A percentile compares a stretch with the other conserved stretches of the same genome.
Evolutionary conservation across 306 rosid species (phyloP).

Genomic region (Prunus mume): DNA sequence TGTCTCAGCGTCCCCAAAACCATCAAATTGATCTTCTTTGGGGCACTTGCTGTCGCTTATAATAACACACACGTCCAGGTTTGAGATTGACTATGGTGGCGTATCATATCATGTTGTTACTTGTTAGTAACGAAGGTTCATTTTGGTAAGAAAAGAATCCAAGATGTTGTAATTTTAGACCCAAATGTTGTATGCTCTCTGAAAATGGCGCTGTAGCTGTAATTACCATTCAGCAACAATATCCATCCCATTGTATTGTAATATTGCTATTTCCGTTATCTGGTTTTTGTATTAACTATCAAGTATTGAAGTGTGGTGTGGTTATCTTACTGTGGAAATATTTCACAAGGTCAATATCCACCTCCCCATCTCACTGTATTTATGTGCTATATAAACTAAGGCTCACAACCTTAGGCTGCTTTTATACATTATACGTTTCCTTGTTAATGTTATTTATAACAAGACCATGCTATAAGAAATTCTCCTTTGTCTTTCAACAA

Average conservation of each 20-base stretch:
- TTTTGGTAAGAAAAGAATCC: neutral
- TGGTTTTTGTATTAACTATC: constrained; percentile 8
- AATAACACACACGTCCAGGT: constrained; percentile 18
- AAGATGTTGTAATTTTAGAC: constrained; percentile 3
- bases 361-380: neutral
- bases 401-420: neutral
- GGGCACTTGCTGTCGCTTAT: neutral
- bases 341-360: neutral
- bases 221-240: constrained; percentile 19
- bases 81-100: constrained; percentile 14
- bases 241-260: constrained; percentile 11
- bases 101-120: too few relatives aligned
- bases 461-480: neutral
- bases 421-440: neutral
- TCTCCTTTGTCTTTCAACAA: neutral
- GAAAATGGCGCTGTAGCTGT: constrained; percentile 11
- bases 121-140: too few relatives aligned
- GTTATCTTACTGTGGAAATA: neutral
- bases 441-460: neutral
- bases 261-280: neutral
- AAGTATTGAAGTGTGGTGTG: neutral
- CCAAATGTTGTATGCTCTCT: neutral
- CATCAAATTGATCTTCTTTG: constrained; percentile 38
- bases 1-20: constrained; percentile 48
- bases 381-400: neutral